Conservation (phyloP, 1,284 basidiomycete genomes). For the Limonomyces culmigenus region DNA sequence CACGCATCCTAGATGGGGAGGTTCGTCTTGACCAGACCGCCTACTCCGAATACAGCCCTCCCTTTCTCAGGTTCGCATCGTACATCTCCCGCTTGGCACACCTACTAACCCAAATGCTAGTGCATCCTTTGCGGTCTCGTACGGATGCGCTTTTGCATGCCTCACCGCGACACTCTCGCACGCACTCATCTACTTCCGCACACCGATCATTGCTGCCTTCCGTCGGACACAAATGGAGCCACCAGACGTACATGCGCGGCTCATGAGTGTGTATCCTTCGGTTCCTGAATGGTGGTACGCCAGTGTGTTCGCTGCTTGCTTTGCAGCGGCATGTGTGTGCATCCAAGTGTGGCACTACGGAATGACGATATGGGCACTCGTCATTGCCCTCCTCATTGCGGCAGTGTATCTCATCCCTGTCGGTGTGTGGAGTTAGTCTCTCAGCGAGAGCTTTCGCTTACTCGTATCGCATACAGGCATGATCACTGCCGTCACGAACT, state of each 20-base stretch:
- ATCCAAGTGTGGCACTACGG: conserved; percentile 1
- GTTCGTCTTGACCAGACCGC: conserved; percentile 41
- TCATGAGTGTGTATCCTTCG: conserved; percentile 60
- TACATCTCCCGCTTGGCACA: too few relatives aligned
- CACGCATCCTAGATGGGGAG: conserved; percentile 41
- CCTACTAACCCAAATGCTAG: too few relatives aligned
- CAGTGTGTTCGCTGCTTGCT: conserved; percentile 1
- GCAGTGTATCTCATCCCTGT: conserved; percentile 32
- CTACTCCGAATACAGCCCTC: conserved; percentile 68
- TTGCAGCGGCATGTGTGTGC: conserved; percentile 1
- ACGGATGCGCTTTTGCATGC: conserved; percentile 41
- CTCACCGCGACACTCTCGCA: conserved; percentile 57
- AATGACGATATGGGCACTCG: conserved; percentile 3
- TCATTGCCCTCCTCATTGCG: conserved; percentile 4
- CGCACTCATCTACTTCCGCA: conserved; percentile 64
- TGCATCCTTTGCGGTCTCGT: conserved; percentile 32
- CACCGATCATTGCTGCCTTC: conserved; percentile 46
- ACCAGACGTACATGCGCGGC: conserved; percentile 67
- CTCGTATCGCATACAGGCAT: conserved; percentile 21
- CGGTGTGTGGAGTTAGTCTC: conserved; percentile 9
- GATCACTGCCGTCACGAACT: conserved; percentile 24
- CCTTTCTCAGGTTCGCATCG: conserved; percentile 49
- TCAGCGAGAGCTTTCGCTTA: neutral
- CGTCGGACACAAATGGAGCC: conserved; percentile 46
- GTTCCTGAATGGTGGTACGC: conserved; percentile 3